These are phyloP conservation scores for Massarina eburnea DNA, from an alignment of 2,329 filamentous ascomycete species.

Conservation along the genomic window DNA sequence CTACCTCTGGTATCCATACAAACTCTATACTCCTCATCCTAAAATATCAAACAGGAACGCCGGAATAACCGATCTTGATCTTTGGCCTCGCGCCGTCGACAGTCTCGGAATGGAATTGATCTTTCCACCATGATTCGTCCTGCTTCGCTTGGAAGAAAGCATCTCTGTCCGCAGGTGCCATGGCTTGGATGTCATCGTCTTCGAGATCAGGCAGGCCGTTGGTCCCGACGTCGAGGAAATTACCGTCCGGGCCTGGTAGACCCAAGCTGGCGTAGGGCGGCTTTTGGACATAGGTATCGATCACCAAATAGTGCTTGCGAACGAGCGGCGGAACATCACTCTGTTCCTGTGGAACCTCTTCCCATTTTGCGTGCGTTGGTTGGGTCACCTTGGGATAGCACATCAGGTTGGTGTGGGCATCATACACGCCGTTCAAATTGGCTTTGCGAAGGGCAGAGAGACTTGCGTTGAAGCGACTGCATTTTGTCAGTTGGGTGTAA, in stretches of 20 bases:
- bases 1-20: slow-evolving; percentile 10
- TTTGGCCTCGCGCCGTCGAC: slow-evolving; percentile 53
- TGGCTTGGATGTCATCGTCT: slow-evolving; percentile 65
- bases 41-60: slow-evolving; percentile 49
- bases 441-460: slow-evolving; percentile 68
- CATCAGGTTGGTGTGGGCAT: slow-evolving; percentile 90
- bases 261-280: slow-evolving; percentile 60
- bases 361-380: slow-evolving; percentile 81
- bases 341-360: slow-evolving; percentile 61
- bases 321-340: slow-evolving; percentile 56
- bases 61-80: slow-evolving; percentile 52
- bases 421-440: slow-evolving; percentile 79
- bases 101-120: slow-evolving; percentile 70
- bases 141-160: slow-evolving; percentile 70
- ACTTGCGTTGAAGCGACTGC: slow-evolving; percentile 79
- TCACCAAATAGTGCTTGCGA: slow-evolving; percentile 63
- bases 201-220: slow-evolving; percentile 65
- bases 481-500: slow-evolving; percentile 18
- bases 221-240: slow-evolving; percentile 50
- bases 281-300: slow-evolving; percentile 63
- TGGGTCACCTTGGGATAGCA: slow-evolving; percentile 88
- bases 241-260: slow-evolving; percentile 60
- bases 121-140: slow-evolving; percentile 72
- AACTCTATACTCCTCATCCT: slow-evolving; percentile 6
- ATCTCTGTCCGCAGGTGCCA: slow-evolving; percentile 69